Percentiles rank a stretch among this genome's conserved stretches.
Evolutionary conservation across 768 basidiomycete species (phyloP).

Genomic region (Lentinula sp.): DNA sequence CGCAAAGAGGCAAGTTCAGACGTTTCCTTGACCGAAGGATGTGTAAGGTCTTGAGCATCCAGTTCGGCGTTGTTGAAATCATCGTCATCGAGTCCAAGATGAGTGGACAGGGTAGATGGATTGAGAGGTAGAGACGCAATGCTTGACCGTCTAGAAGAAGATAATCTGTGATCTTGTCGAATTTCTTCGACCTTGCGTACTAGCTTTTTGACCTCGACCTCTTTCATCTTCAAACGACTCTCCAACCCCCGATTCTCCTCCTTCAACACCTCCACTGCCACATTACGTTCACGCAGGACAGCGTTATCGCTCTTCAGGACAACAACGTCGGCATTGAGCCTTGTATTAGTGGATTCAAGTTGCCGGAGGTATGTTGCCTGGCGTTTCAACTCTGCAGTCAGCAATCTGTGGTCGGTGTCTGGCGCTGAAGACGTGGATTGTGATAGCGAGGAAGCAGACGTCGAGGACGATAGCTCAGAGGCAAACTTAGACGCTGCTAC

Average conservation of each 20-base stretch:
- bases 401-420: slow-evolving; percentile 1
- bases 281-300: neutral
- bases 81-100: slow-evolving; percentile 4
- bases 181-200: neutral
- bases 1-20: slow-evolving; percentile 3
- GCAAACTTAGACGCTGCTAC: neutral
- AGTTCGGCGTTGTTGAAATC: neutral
- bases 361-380: slow-evolving; percentile 2
- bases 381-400: neutral
- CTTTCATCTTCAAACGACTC: neutral
- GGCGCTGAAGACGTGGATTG: neutral
- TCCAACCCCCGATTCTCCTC: slow-evolving; percentile 6
- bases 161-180: neutral
- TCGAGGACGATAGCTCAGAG: neutral
- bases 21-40: neutral
- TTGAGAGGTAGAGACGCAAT: neutral
- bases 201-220: neutral
- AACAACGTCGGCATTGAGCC: neutral
- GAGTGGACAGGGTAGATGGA: neutral
- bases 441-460: neutral
- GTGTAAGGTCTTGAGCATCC: neutral
- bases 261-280: neutral
- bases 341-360: neutral
- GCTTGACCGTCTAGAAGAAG: neutral
- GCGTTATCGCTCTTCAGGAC: neutral